Percentiles rank a stretch among this genome's conserved stretches.
Evolutionary conservation across 2,329 filamentous ascomycete genomes (phyloP).

Genomic region (Sordariomycetes sp.): DNA sequence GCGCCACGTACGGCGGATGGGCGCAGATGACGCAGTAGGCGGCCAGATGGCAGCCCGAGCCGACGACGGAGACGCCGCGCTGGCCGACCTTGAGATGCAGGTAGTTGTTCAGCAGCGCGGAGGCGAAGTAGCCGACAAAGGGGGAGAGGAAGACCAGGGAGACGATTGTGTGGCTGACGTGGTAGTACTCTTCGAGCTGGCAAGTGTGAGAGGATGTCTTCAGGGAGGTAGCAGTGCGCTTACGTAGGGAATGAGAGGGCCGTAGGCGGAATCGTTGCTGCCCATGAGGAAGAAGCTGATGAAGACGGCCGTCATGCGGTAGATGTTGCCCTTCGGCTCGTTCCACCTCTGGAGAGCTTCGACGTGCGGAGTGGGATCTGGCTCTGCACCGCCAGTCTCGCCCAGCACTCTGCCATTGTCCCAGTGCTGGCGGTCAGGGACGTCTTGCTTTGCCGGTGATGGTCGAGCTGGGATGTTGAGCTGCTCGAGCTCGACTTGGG

Average conservation of each 20-base stretch:
- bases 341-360: constrained; percentile 47
- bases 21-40: constrained; percentile 53
- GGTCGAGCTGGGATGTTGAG: too few species aligned
- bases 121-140: constrained; percentile 53
- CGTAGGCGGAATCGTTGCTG: constrained; percentile 48
- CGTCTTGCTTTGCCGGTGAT: too few species aligned
- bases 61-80: constrained; percentile 52
- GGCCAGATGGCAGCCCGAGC: constrained; percentile 48
- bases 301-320: constrained; percentile 42
- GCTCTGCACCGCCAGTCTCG: too few species aligned
- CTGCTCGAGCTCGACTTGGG: too few species aligned
- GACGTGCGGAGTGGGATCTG: too few species aligned
- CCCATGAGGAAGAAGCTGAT: constrained; percentile 50
- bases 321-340: constrained; percentile 35
- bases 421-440: too few species aligned
- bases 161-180: constrained; percentile 50
- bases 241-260: constrained; percentile 35
- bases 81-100: constrained; percentile 24
- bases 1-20: constrained; percentile 59
- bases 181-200: constrained; percentile 44
- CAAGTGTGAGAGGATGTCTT: too few species aligned
- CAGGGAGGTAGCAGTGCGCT: too few species aligned
- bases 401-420: too few species aligned
- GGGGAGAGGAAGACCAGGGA: constrained; percentile 59
- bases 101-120: constrained; percentile 51